phyloP scores from a whole-genome alignment of 1,284 basidiomycete species.

The Xerocomus minutiporus region DNA sequence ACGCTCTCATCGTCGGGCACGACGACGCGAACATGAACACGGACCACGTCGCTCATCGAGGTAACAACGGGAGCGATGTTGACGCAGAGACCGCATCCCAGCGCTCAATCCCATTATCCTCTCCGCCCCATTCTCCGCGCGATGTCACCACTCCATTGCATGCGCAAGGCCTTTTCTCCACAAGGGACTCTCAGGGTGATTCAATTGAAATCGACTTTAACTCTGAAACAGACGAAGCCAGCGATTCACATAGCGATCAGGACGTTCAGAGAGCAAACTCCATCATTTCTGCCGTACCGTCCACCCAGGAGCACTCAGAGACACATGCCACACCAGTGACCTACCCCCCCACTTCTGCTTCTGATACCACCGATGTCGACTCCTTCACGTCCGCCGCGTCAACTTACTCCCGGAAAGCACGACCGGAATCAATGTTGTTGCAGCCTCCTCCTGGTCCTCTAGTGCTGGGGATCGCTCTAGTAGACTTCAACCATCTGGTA shows the following conservation, averaged over 20 bases:
- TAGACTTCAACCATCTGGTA: constrained; percentile 90
- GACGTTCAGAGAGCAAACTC: constrained; percentile 39
- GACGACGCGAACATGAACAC: constrained; percentile 1
- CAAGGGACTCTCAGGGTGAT: constrained; percentile 43
- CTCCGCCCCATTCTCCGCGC: constrained; percentile 47
- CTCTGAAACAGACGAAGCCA: constrained; percentile 50
- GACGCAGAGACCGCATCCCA: constrained; percentile 78
- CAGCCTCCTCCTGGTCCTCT: constrained; percentile 55
- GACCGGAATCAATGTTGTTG: constrained; percentile 70
- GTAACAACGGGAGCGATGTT: constrained; percentile 33
- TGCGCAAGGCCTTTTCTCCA: constrained; percentile 37
- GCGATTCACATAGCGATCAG: constrained; percentile 37
- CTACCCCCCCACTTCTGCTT: constrained; percentile 55
- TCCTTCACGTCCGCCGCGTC: constrained; percentile 64
- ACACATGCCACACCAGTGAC: constrained; percentile 35
- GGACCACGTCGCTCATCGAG: constrained; percentile 2
- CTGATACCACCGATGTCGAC: constrained; percentile 45
- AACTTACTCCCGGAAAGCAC: constrained; percentile 64
- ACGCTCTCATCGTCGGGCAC: constrained; percentile 4
- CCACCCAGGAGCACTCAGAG: constrained; percentile 38
- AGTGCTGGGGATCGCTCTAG: constrained; percentile 78
- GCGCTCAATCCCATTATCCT: constrained; percentile 69
- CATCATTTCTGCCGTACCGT: constrained; percentile 48
- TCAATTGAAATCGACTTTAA: constrained; percentile 51
- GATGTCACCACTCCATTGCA: constrained; percentile 32